These are phyloP conservation scores for Pochonia chlamydosporia DNA, from an alignment of 2,329 filamentous ascomycete species.

Conservation along the genomic window DNA sequence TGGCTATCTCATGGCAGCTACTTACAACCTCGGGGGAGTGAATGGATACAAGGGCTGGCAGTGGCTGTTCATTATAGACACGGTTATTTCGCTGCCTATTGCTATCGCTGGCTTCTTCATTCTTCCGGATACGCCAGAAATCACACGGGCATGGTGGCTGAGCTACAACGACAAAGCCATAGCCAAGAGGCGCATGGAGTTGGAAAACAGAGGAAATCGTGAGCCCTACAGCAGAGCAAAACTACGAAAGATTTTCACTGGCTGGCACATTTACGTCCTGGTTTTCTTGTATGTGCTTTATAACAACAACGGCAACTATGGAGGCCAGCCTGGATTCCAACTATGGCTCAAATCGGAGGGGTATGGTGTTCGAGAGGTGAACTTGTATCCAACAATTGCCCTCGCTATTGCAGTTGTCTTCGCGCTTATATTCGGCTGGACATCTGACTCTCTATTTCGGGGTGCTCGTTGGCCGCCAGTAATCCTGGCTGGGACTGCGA, in stretches of 20 bases:
- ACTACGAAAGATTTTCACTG: constrained; percentile 18
- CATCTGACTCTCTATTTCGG: constrained; percentile 40
- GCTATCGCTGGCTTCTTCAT: constrained; percentile 24
- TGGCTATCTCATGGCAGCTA: constrained; percentile 34
- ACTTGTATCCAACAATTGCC: constrained; percentile 41
- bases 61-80: constrained; percentile 38
- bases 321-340: constrained; percentile 27
- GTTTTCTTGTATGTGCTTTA: constrained; percentile 19
- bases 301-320: constrained; percentile 26
- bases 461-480: constrained; percentile 32
- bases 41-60: constrained; percentile 34
- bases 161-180: constrained; percentile 19
- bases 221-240: constrained; percentile 20
- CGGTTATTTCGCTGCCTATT: constrained; percentile 16
- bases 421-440: constrained; percentile 48
- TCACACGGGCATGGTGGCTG: constrained; percentile 20
- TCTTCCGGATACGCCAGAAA: constrained; percentile 25
- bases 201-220: constrained; percentile 20
- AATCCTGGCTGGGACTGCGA: constrained; percentile 14
- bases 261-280: constrained; percentile 27
- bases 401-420: constrained; percentile 33
- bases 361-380: constrained; percentile 36
- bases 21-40: constrained; percentile 28
- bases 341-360: constrained; percentile 25
- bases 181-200: constrained; percentile 23